These are phyloP conservation scores for Oenanthe javanica DNA, from an alignment of 140 eudicot genomes.

Conservation along the genomic window DNA sequence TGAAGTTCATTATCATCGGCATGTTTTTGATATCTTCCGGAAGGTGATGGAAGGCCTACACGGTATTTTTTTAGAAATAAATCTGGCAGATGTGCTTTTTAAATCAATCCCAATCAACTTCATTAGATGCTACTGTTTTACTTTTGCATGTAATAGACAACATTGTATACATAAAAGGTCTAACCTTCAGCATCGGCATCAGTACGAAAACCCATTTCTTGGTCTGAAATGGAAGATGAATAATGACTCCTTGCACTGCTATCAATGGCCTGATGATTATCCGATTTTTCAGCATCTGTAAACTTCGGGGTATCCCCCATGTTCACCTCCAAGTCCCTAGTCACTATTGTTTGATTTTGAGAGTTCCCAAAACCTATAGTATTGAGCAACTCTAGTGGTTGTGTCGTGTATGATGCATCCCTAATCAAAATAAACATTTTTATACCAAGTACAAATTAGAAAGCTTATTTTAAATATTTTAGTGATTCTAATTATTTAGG, in stretches of 20 bases:
- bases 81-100: slow-evolving; percentile 4
- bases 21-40: slow-evolving; percentile 41
- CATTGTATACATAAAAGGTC: background rate
- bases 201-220: slow-evolving; percentile 32
- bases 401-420: slow-evolving; percentile 96
- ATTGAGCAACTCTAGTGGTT: slow-evolving; percentile 95
- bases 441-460: background rate
- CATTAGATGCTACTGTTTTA: background rate
- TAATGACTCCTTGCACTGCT: slow-evolving; percentile 7
- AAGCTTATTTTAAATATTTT: background rate
- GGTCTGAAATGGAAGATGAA: slow-evolving; percentile 20
- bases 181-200: slow-evolving; percentile 74
- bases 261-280: slow-evolving; percentile 13
- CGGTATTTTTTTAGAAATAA: background rate
- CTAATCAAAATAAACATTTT: slow-evolving; percentile 31
- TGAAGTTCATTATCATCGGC: slow-evolving; percentile 56
- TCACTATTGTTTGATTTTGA: slow-evolving; percentile 28
- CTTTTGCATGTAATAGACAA: background rate
- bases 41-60: slow-evolving; percentile 77
- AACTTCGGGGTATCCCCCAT: slow-evolving; percentile 29
- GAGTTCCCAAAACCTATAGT: slow-evolving; percentile 63
- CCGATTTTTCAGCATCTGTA: slow-evolving; percentile 30
- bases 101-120: slow-evolving; percentile 1
- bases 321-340: slow-evolving; percentile 38
- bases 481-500: background rate